A percentile compares a stretch with the other conserved stretches of the same genome.
These are phyloP conservation scores for Stygiomarasmius scandens DNA, from an alignment of 1,284 basidiomycete genomes.

Conservation along the genomic window DNA sequence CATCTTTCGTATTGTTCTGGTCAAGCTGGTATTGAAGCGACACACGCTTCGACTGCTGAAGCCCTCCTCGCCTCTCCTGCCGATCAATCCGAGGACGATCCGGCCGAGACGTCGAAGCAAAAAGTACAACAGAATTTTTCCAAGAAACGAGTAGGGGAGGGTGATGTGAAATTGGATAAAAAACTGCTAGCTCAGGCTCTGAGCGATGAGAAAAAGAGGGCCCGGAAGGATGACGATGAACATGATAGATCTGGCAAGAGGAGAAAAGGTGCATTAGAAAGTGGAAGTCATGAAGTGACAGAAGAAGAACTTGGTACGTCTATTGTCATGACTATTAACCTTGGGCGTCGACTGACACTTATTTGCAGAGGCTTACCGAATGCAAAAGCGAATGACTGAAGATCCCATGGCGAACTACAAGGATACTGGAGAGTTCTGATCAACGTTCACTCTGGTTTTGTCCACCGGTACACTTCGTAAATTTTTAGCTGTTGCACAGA, in stretches of 20 bases:
- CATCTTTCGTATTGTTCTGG: constrained; percentile 95
- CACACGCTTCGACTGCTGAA: constrained; percentile 69
- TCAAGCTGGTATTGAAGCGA: constrained; percentile 82
- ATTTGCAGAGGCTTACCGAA: constrained; percentile 79
- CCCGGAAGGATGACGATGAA: constrained; percentile 58
- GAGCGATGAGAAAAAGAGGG: constrained; percentile 81
- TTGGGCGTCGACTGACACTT: constrained; percentile 16
- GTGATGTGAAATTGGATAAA: constrained; percentile 73
- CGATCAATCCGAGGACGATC: constrained; percentile 24
- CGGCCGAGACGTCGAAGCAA: constrained; percentile 35
- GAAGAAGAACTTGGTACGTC: constrained; percentile 89
- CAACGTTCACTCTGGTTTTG: no score
- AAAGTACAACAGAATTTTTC: constrained; percentile 63
- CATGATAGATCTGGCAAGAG: constrained; percentile 64
- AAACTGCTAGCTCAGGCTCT: constrained; percentile 70
- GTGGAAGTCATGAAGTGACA: constrained; percentile 73
- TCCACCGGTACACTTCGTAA: no score
- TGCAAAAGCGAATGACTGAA: constrained; percentile 69
- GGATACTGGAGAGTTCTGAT: constrained; percentile 45
- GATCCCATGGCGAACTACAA: constrained; percentile 91
- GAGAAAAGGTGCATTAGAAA: constrained; percentile 48
- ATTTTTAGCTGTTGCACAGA: no score
- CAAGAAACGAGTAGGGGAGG: constrained; percentile 75
- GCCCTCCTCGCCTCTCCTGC: constrained; percentile 57
- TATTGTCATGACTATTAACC: constrained; percentile 4